Percentiles rank a stretch among this genome's conserved stretches.
Evolutionary conservation across 495 filamentous ascomycete genomes (phyloP).

Genomic region (Articulospora tetracladia): DNA sequence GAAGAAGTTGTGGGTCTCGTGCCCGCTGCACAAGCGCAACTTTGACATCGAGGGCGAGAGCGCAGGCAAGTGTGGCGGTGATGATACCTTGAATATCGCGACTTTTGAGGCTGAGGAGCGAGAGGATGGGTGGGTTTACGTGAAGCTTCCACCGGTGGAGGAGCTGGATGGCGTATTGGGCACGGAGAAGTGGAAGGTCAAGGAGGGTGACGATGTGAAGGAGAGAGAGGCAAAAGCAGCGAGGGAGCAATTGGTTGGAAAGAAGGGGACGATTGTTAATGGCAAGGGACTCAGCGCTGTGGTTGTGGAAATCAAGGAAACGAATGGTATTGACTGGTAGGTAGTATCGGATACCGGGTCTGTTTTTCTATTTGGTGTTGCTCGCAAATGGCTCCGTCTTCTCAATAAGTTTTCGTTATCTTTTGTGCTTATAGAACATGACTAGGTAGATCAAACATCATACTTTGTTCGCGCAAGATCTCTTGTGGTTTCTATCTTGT

Average conservation of each 20-base stretch:
- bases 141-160: constrained; percentile 79
- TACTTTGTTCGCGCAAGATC: too few species aligned
- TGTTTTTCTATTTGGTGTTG: too few species aligned
- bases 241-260: constrained; percentile 50
- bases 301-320: not conserved
- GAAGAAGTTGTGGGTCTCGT: constrained; percentile 76
- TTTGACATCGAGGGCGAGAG: constrained; percentile 69
- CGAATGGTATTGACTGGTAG: not conserved
- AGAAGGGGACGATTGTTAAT: not conserved
- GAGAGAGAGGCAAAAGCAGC: constrained; percentile 24
- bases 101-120: constrained; percentile 81
- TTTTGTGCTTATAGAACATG: too few species aligned
- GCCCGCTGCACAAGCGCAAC: constrained; percentile 91
- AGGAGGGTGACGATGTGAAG: constrained; percentile 41
- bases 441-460: too few species aligned
- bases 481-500: too few species aligned
- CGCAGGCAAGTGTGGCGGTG: constrained; percentile 73
- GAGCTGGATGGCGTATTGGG: constrained; percentile 83
- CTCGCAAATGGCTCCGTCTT: too few species aligned
- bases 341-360: too few species aligned
- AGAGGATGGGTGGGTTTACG: constrained; percentile 76
- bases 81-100: constrained; percentile 74
- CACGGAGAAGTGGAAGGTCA: constrained; percentile 80
- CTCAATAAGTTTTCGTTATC: too few species aligned
- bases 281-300: not conserved